Evolutionary conservation across 2,329 filamentous ascomycete genomes (phyloP).

Genomic region (Clonostachys byssicola): DNA sequence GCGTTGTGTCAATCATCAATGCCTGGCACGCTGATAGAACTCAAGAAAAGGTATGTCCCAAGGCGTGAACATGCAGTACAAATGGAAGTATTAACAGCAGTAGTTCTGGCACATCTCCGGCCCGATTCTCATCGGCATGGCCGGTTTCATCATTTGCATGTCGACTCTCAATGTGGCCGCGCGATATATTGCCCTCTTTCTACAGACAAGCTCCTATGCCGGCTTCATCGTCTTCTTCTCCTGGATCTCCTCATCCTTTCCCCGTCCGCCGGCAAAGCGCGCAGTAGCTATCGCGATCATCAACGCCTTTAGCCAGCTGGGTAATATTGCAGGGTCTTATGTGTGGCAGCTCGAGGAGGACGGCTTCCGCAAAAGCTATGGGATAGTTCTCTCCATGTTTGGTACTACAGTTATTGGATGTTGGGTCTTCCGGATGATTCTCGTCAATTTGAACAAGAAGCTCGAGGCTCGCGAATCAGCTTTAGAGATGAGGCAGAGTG

Average conservation of each 20-base stretch:
- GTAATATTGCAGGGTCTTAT: conserved; percentile 57
- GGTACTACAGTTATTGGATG: conserved; percentile 51
- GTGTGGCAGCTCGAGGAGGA: conserved; percentile 57
- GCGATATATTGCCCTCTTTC: conserved; percentile 57
- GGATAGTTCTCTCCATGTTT: conserved; percentile 62
- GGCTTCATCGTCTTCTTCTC: conserved; percentile 50
- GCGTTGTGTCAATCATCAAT: conserved; percentile 48
- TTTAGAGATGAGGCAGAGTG: conserved; percentile 26
- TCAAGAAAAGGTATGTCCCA: conserved; percentile 30
- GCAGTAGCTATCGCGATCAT: conserved; percentile 59
- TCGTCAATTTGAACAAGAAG: conserved; percentile 40
- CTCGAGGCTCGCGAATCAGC: conserved; percentile 34
- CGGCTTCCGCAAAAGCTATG: conserved; percentile 60
- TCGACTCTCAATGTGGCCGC: conserved; percentile 49
- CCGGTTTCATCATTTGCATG: conserved; percentile 58
- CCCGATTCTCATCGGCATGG: conserved; percentile 44
- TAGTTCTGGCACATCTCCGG: conserved; percentile 54
- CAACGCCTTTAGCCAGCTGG: conserved; percentile 53
- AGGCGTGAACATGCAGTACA: not conserved
- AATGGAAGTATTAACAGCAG: not conserved
- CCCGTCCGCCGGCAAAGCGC: conserved; percentile 55
- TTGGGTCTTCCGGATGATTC: conserved; percentile 38
- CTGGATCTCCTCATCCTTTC: conserved; percentile 53
- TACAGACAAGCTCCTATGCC: conserved; percentile 53
- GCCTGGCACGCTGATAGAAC: conserved; percentile 52